Base-by-base conservation (phyloP, 805 yeast species). In the Debaryomyces maramus region DNA sequence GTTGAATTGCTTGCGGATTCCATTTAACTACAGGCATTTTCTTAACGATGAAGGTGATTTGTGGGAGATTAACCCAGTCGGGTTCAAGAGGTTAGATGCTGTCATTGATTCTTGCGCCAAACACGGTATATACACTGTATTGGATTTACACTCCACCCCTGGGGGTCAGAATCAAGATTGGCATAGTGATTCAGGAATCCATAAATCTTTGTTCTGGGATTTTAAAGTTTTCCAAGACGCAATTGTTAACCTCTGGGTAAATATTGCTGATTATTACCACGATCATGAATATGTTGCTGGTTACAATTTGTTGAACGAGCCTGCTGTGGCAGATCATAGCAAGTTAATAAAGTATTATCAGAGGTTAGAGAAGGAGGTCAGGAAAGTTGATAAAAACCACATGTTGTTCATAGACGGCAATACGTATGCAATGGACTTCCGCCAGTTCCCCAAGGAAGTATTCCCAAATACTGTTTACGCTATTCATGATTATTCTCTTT, bases 121-220 rank as follows among this genome's bases (percentile, higher is more conserved):
- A 40, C 58, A 74, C 46, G 76, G 73, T 3, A 70, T 75, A 36
- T 75, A 74, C 50, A 67, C 75, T 32, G 63, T 75, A 39, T 60
- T 75, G 35, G 80, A 75, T 45, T 60, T 75, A 20, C 80, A 75
- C 45, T 61, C 78, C 10, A 62, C 55, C 16, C 80, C 80, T 11
- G 80, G 80, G 37, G 79, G 80, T 19, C 79, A 75, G 53, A 73
- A 71, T 51, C 80, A 73, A 56, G 79, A 70, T 49, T 75, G 80
- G 80, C 80, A 75, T 48, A 52, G 64, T 16, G 80, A 75, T 52
- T 65, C 73, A 1, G 70, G 66, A 3, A 59, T 71, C 47, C 76
- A 73, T 55, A 68, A 69, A 53, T 61, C 78, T 2, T 38, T 72
- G 17, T 74, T 75, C 52, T 75, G 78, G 78, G 73, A 70, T 18